Evolutionary conservation across 2,329 filamentous ascomycete genomes (phyloP).

Genomic region (Passalora sequoiae): DNA sequence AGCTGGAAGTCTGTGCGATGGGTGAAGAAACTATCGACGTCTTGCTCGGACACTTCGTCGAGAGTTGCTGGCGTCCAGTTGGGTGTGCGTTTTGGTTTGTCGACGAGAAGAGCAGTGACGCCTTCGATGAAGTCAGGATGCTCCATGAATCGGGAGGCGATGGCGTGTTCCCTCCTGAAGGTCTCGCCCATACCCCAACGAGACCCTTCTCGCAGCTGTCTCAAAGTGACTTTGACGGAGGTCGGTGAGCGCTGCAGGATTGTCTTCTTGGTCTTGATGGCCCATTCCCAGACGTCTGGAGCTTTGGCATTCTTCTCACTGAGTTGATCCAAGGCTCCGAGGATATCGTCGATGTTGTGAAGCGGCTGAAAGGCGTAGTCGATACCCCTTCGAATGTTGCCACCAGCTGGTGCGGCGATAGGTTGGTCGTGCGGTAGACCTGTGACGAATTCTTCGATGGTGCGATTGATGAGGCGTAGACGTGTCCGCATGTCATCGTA

Average conservation of each 20-base stretch:
- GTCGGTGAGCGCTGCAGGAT: slow-evolving; percentile 78
- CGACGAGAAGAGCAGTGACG: slow-evolving; percentile 73
- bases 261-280: slow-evolving; percentile 67
- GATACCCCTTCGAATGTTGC: slow-evolving; percentile 70
- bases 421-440: slow-evolving; percentile 69
- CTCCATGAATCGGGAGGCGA: slow-evolving; percentile 82
- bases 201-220: slow-evolving; percentile 71
- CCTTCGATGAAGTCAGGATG: slow-evolving; percentile 89
- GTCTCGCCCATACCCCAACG: slow-evolving; percentile 77
- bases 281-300: slow-evolving; percentile 64
- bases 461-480: slow-evolving; percentile 69
- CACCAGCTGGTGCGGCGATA: slow-evolving; percentile 41
- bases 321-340: slow-evolving; percentile 56
- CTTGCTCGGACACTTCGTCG: slow-evolving; percentile 55
- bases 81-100: slow-evolving; percentile 61
- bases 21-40: slow-evolving; percentile 59
- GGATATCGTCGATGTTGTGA: slow-evolving; percentile 62
- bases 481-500: slow-evolving; percentile 59
- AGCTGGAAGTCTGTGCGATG: slow-evolving; percentile 51
- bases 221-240: slow-evolving; percentile 74
- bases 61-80: slow-evolving; percentile 72
- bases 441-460: slow-evolving; percentile 86
- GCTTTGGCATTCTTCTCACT: slow-evolving; percentile 39
- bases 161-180: slow-evolving; percentile 79
- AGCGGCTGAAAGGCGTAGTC: slow-evolving; percentile 56